Base-by-base conservation (phyloP, 192 early-diverging fungal species). In the Gaertneriomyces semiglobifer region DNA sequence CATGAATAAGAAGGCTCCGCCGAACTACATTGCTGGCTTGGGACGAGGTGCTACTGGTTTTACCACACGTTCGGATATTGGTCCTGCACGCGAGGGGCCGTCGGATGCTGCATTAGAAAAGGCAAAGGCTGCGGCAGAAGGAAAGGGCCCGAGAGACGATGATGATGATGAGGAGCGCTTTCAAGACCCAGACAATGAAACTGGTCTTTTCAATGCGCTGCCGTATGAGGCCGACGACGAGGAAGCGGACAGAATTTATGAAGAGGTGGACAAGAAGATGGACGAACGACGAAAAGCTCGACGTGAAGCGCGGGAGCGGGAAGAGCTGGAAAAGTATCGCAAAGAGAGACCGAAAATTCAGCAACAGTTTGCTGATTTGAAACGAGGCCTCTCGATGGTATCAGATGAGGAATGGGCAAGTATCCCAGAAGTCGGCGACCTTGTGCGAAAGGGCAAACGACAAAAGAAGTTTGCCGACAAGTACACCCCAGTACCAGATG, bases 11-110 rank as follows among this genome's bases (percentile, higher is more conserved):
- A 87, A 92, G 54, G 89, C 96, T 5, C 96, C 96, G 1, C 90
- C 94, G 20, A 92, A 92, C 67, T 99, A 99, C 68, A 92, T 99
- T 64, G 96, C 96, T 19, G 96, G 96, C 68, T 78, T 99, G 7
- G 96, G 96, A 11, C 87, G 96, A 74, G 96, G 93, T 66, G 96
- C 96, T 1, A 92, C 92, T 7, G 96, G 96, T 7, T 99, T 99
- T 68, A 99, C 96, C 10, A 99, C 96, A 20, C 89, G 94, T 25
- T 94, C 94, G 7, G 96, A 98, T 81, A 94, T 98, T 63, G 96
- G 96, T 53, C 93, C 95, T 25, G 96, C 94, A 5, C 86, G 92
- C 63, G 95, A 98, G 68, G 74, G 74, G 7, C 59, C 72, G 40
- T 58, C 55, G 40, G 42, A 73, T 48, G 65, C 53, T n/a, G 71